phyloP scores from a whole-genome alignment of 805 yeast species.

The Saccharomycopsis lassenensis region DNA sequence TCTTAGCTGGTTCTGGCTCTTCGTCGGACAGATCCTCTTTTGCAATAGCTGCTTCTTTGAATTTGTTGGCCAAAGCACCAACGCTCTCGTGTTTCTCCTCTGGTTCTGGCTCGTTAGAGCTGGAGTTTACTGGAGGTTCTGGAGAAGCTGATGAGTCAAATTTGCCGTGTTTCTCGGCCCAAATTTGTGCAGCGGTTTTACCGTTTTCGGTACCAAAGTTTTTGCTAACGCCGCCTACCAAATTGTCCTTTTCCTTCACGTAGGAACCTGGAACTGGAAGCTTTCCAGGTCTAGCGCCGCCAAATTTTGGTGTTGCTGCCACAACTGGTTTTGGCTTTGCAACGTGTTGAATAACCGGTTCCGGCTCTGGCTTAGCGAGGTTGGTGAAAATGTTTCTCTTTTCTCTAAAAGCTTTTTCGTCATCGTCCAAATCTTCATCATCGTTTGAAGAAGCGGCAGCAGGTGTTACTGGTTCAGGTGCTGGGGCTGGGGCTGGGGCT shows the following conservation, averaged over 20 bases:
- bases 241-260: slow-evolving; percentile 25
- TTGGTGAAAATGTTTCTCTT: slow-evolving; percentile 15
- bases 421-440: slow-evolving; percentile 16
- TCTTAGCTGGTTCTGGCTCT: slow-evolving; percentile 21
- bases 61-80: slow-evolving; percentile 17
- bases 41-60: slow-evolving; percentile 22
- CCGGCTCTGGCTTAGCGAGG: slow-evolving; percentile 6
- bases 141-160: slow-evolving; percentile 29
- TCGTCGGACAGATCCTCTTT: slow-evolving; percentile 21
- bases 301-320: slow-evolving; percentile 6
- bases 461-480: slow-evolving; percentile 12
- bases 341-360: neutral
- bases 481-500: slow-evolving; percentile 4
- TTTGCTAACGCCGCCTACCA: slow-evolving; percentile 50
- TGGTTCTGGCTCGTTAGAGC: neutral
- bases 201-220: slow-evolving; percentile 60
- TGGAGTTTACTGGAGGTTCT: slow-evolving; percentile 21
- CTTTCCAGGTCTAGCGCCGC: slow-evolving; percentile 6
- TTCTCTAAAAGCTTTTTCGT: slow-evolving; percentile 17
- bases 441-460: slow-evolving; percentile 18
- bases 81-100: slow-evolving; percentile 8
- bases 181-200: slow-evolving; percentile 86
- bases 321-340: slow-evolving; percentile 8
- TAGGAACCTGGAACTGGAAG: slow-evolving; percentile 3
- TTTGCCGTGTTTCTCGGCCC: slow-evolving; percentile 87